Conservation (phyloP, 2,329 filamentous ascomycete genomes). For the Fusarium falciforme region DNA sequence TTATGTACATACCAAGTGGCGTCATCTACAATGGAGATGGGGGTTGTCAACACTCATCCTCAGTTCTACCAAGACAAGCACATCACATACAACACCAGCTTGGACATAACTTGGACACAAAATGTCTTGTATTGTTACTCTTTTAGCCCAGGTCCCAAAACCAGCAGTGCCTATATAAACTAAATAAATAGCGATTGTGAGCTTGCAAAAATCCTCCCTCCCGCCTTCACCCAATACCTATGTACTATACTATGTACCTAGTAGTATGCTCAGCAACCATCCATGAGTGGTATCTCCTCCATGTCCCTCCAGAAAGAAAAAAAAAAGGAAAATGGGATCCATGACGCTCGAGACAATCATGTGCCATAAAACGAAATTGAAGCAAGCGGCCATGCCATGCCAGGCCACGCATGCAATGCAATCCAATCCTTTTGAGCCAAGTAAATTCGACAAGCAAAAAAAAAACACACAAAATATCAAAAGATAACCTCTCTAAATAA, state of each 20-base stretch:
- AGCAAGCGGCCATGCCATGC: slow-evolving; percentile 37
- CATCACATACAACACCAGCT: neutral
- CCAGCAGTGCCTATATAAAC: slow-evolving; percentile 20
- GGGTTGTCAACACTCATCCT: neutral
- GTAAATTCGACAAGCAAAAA: slow-evolving; percentile 4
- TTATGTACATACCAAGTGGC: neutral
- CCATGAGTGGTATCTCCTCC: slow-evolving; percentile 39
- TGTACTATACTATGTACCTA: slow-evolving; percentile 13
- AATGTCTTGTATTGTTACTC: slow-evolving; percentile 6
- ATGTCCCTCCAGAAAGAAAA: slow-evolving; percentile 25
- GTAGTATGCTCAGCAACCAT: slow-evolving; percentile 26
- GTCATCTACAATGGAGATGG: neutral
- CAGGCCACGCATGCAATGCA: slow-evolving; percentile 19
- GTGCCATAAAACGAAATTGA: slow-evolving; percentile 15
- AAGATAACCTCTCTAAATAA: slow-evolving; percentile 21
- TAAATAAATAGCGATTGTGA: slow-evolving; percentile 28
- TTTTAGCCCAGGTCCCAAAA: slow-evolving; percentile 2
- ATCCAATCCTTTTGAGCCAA: slow-evolving; percentile 37
- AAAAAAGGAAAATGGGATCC: slow-evolving; percentile 27
- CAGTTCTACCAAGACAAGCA: neutral
- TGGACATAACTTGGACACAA: neutral
- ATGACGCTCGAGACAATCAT: slow-evolving; percentile 25
- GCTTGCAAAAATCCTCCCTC: slow-evolving; percentile 17
- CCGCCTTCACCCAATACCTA: slow-evolving; percentile 29
- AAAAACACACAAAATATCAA: slow-evolving; percentile 10